Base-by-base conservation (phyloP, 805 yeast genomes). In the Isabelozyma gotoi region DNA sequence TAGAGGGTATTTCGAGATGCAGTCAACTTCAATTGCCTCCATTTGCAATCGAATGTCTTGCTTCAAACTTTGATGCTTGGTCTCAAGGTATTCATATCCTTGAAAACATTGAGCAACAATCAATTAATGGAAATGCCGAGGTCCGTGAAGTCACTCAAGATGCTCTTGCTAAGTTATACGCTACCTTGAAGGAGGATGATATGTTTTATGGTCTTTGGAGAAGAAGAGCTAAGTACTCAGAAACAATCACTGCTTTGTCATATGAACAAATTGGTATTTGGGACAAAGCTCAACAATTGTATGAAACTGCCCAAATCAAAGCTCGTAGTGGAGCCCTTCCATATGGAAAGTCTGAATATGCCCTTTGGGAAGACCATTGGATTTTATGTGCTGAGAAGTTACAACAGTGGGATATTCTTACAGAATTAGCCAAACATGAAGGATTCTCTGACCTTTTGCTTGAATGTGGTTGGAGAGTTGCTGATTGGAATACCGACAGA, bases 401-500 rank as follows among this genome's bases (percentile, higher is more conserved):
- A 33, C 99, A 94, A 60, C 97, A 94, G 51, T 94, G 99, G 99
- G 99, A 94, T 59, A 85, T 94, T 38, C 72, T 94, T 46, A 92
- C 99, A 0, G 99, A 94, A 56, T 73, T 95, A 21, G 97, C 99
- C 2, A 90, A 92, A 55, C 98, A 95, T 58, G 99, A 95, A 71
- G 97, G 97, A 0, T 95, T 92, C 60, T 90, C 97, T 0, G 99
- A 94, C 57, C 73, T 94, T 50, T 68, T 95, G 19, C 72, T 94
- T n/a, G 99, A 94, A 63, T 95, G 99, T 76, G 99, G 98, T 32
- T 94, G 99, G 99, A 77, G 99, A 57, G 96, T 94, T 33, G 97
- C 99, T 6, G 98, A 94, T 58, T 94, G 99, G 99, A 85, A 84
- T 47, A 84, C 95, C 7, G 99, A 95, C 57, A 78, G 91, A 50